A percentile compares a stretch with the other conserved stretches of the same genome.
These are phyloP conservation scores for Scedosporium aurantiacum DNA, from an alignment of 2,329 filamentous ascomycete genomes.

Conservation along the genomic window DNA sequence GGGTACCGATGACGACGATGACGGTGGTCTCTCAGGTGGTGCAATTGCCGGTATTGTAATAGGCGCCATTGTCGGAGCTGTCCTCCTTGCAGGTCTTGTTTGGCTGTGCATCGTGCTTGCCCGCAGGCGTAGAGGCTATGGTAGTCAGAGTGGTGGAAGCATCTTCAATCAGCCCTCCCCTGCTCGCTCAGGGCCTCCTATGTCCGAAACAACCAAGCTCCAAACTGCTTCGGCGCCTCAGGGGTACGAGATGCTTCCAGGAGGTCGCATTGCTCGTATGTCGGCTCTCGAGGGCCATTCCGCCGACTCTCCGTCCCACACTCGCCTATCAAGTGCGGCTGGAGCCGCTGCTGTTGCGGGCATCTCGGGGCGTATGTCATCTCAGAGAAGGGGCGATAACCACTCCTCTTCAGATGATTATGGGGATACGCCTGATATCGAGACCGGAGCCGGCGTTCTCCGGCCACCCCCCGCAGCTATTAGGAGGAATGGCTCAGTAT, in stretches of 20 bases:
- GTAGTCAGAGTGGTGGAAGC: slow-evolving; percentile 52
- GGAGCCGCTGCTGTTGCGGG: slow-evolving; percentile 31
- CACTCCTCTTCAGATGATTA: slow-evolving; percentile 64
- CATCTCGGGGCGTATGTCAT: slow-evolving; percentile 10
- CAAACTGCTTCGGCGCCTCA: slow-evolving; percentile 23
- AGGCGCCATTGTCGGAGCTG: slow-evolving; percentile 61
- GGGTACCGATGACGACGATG: slow-evolving; percentile 12
- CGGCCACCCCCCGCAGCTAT: slow-evolving; percentile 46
- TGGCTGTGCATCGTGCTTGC: slow-evolving; percentile 52
- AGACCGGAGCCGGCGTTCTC: slow-evolving; percentile 43
- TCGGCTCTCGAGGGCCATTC: slow-evolving; percentile 75
- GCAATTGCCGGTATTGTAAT: slow-evolving; percentile 85
- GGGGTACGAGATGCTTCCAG: slow-evolving; percentile 67
- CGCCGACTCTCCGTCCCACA: slow-evolving; percentile 46
- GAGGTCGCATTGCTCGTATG: slow-evolving; percentile 89
- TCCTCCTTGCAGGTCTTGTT: slow-evolving; percentile 56
- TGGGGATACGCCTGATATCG: slow-evolving; percentile 60
- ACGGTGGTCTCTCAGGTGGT: slow-evolving; percentile 57
- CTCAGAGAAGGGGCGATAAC: slow-evolving; percentile 32
- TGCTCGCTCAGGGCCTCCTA: slow-evolving; percentile 36
- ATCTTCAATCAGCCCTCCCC: slow-evolving; percentile 87
- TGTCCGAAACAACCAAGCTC: slow-evolving; percentile 25
- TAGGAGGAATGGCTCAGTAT: slow-evolving; percentile 78
- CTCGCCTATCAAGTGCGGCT: slow-evolving; percentile 22
- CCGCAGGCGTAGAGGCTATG: slow-evolving; percentile 36